Percentiles rank a stretch among this genome's conserved stretches.
Evolutionary conservation across 768 basidiomycete species (phyloP).

Genomic region (Amyloporia xantha): DNA sequence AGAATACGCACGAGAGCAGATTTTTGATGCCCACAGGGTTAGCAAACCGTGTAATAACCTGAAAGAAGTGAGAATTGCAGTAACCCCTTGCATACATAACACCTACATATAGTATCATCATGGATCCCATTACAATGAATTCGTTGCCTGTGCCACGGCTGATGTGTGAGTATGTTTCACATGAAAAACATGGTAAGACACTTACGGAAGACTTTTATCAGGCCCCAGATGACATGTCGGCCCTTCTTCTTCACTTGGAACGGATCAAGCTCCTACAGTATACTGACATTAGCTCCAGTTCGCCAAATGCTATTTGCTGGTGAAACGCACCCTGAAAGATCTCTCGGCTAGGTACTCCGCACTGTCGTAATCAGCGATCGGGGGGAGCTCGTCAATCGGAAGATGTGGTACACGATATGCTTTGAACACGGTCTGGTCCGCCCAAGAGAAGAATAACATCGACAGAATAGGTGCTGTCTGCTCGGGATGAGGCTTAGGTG

Average conservation of each 20-base stretch:
- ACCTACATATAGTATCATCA: background rate
- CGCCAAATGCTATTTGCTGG: background rate
- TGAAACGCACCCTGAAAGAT: constrained; percentile 25
- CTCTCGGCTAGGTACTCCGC: constrained; percentile 27
- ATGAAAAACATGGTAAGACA: background rate
- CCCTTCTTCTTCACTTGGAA: constrained; percentile 19
- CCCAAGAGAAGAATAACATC: constrained; percentile 39
- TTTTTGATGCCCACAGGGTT: constrained; percentile 1
- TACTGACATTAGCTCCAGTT: background rate
- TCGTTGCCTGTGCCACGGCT: background rate
- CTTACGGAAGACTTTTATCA: constrained; percentile 17
- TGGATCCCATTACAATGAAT: background rate
- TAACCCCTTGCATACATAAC: background rate
- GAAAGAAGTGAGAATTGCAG: background rate
- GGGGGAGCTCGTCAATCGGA: constrained; percentile 35
- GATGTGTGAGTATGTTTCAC: background rate
- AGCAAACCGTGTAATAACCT: background rate
- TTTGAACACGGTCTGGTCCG: constrained; percentile 43
- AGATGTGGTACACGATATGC: constrained; percentile 40
- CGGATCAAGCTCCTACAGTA: constrained; percentile 29
- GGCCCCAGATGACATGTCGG: constrained; percentile 25
- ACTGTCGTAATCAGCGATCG: constrained; percentile 41
- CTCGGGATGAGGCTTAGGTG: constrained; percentile 18
- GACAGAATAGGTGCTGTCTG: constrained; percentile 27
- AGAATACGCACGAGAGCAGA: background rate